Evolutionary conservation across 2,329 filamentous ascomycete species (phyloP), one percentile per base, ranked within the genome.

Genomic region (Lizonia empirigonia): DNA sequence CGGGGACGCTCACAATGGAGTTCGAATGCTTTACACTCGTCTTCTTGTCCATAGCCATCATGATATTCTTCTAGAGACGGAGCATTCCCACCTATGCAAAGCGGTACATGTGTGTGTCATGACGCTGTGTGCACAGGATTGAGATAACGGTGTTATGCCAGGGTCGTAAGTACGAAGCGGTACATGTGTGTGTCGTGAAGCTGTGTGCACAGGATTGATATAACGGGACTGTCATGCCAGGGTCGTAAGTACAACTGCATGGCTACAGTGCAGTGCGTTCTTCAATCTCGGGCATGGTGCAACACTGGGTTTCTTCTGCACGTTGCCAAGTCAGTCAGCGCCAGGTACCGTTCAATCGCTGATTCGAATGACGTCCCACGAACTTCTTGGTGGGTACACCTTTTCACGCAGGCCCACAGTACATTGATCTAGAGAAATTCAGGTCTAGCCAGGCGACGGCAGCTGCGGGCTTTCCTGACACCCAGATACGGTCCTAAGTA

Each of bases 1-100:
- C 39, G 59, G 55, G 64, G 63, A 60, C 59, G 63, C 65, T 62
- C 68, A 58, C 48, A 68, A 69, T 69, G 67, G 64, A 72, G 68
- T 70, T 70, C 56, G 51, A 56, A 45, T 56, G 50, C 57, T 44
- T 51, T 60, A 56, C 47, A 38, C 55, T 55, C 58, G 60, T 55
- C 50, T 54, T 62, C 52, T 57, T 63, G 60, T 63, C 47, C 40
- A 59, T 58, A 63, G 56, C 51, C 44, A 57, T 55, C 47, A 53
- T 46, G 45, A 41, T 44, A 35, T 49, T 53, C 35, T 45, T 49
- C 6, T 41, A 34, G 30, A 6, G n/a, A 36, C 8, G 6, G 19
- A 30, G 7, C 9, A 4, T 29, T 18, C 8, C 8, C 4, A 6
- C 10, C 8, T 15, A n/a, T 32, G 10, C 4, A 19, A n/a, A 19